Evolutionary conservation across 495 filamentous ascomycete species (phyloP).

Genomic region (Penicillium maclennaniae): DNA sequence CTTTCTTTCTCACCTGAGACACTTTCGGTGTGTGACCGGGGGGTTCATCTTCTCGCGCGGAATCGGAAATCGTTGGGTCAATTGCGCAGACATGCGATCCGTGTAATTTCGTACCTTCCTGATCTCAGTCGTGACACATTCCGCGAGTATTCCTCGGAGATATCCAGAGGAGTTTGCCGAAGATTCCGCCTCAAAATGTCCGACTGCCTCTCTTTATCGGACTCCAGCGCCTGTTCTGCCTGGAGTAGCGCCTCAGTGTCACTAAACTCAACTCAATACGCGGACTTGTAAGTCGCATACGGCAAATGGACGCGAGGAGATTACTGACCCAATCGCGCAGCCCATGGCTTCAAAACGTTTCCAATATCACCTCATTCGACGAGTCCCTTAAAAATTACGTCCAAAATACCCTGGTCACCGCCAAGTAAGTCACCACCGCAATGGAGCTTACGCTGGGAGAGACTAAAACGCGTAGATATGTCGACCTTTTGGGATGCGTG

Average conservation of each 20-base stretch:
- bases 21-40: constrained; percentile 14
- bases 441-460: background rate
- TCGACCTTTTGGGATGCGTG: constrained; percentile 70
- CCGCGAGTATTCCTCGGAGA: constrained; percentile 15
- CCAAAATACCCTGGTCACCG: constrained; percentile 63
- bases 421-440: constrained; percentile 56
- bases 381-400: constrained; percentile 68
- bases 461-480: constrained; percentile 29
- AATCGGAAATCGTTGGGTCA: constrained; percentile 1
- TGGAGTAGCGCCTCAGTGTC: constrained; percentile 82
- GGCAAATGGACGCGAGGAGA: background rate
- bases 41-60: constrained; percentile 9
- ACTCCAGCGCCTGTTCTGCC: constrained; percentile 76
- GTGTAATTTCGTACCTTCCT: constrained; percentile 6
- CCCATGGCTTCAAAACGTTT: constrained; percentile 82
- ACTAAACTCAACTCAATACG: constrained; percentile 58
- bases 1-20: constrained; percentile 22
- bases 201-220: constrained; percentile 72
- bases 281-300: constrained; percentile 67
- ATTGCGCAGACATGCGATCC: constrained; percentile 12
- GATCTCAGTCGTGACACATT: constrained; percentile 23
- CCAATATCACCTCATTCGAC: constrained; percentile 75
- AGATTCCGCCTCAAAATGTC: constrained; percentile 30
- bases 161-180: constrained; percentile 2
- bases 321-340: constrained; percentile 46